Evolutionary conservation across 2,329 filamentous ascomycete species (phyloP), one percentile per base, ranked within the genome.

Genomic region (Botrytis aclada): DNA sequence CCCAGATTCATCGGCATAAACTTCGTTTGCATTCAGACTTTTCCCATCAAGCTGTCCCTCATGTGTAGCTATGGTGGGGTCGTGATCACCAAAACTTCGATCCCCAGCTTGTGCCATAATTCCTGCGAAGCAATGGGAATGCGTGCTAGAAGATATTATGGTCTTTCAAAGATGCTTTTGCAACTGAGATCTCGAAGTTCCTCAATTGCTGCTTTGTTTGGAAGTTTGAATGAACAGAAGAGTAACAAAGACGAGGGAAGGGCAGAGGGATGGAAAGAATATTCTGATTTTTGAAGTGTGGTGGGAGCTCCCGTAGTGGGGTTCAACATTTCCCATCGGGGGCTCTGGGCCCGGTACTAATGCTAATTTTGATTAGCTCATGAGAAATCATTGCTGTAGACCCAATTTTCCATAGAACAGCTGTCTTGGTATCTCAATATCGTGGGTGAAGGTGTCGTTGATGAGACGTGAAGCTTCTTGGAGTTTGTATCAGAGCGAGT

Each of bases 121-220:
- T 62, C 75, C 79, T 77, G 65, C 67, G 74, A 69, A 73, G 78
- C 78, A 80, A 80, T 80, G 79, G 79, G 75, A 75, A 76, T 73
- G 79, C 77, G 74, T 80, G 77, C 78, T 75, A 77, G 58, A 75
- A 80, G 79, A 72, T 54, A 25, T 37, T 63, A 63, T 45, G 65
- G 71, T 39, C 63, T 47, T 69, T 22, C 16, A 12, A 20, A 47
- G n/a, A 18, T 41, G 7, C 1, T 34, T 3, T 18, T 41, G n/a
- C 41, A 32, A 41, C 10, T 41, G 69, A 64, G 45, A 70, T 70
- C 22, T 51, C 39, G 32, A 12, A n/a, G 29, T 32, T 67, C 12
- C 65, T 41, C 65, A 67, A 67, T 67, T 41, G 65, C 65, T 67
- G 47, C 34, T 67, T 56, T 67, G n/a, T 37, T 32, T 32, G 34